Base-by-base conservation (phyloP, 2,329 filamentous ascomycete species). In the Graphilbum fragrans region DNA sequence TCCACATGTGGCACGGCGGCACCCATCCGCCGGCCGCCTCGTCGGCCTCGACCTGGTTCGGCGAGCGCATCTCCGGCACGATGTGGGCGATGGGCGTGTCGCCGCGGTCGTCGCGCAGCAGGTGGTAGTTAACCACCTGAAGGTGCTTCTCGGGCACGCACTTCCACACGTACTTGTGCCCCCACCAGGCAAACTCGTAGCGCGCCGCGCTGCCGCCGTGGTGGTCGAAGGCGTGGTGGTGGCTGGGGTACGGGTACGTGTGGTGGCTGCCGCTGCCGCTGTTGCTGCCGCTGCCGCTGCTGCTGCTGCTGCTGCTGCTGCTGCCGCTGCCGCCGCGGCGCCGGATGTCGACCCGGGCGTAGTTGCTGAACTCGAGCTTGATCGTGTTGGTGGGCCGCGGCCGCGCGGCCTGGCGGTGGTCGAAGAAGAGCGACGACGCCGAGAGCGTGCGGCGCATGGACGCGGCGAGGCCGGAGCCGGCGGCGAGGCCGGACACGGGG, bases 131-230 rank as follows among this genome's bases (percentile, higher is more conserved):
- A 17, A 86, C 70, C 39, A 78, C 72, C 42, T 71, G 68, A 35
- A 80, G 74, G 49, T 85, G 77, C 59, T 77, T 79, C 56, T 82
- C 78, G 35, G 72, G 65, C 38, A 81, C 72, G 31, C 86, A 77
- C 58, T 79, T 84, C 92, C 92, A 96, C 40, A 75, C 67, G 60
- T 96, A 96, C 41, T 69, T 72, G 51, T 81, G 74, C 21, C 86
- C 86, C 92, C 92, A 96, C 69, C 94, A 94, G 55, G 90, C 82
- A 53, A 94, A 95, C 42, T 87, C 84, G 58, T 95, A 96, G 47
- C 77, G 74, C n/a, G n/a, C 32, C 5, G 25, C 25, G 25, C 25
- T 14, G 25, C 8, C 25, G 32, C 10, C 11, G 32, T 10, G n/a
- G 32, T n/a, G 20, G 8, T 21, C 3, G 2, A 17, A 9, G 32